phyloP scores from a whole-genome alignment of 2,329 filamentous ascomycete species.

The Fusarium sp. region DNA sequence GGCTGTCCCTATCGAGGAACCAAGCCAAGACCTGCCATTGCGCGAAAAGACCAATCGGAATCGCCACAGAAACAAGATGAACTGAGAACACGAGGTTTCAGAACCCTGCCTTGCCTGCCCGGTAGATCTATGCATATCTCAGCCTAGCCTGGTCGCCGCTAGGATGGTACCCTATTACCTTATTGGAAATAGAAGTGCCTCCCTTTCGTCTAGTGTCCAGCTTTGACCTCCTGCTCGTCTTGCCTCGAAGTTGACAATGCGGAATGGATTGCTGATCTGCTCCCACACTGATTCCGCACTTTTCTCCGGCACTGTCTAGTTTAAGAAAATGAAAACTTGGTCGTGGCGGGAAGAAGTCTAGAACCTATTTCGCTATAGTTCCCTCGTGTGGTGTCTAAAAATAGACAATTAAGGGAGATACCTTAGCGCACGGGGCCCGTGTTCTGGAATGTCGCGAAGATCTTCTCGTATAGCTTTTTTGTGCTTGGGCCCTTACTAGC shows the following conservation, averaged over 20 bases:
- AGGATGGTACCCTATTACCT: not conserved
- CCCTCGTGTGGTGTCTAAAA: not conserved
- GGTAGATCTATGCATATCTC: not conserved
- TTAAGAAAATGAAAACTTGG: too few relatives aligned
- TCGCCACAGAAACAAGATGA: not conserved
- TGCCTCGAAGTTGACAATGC: too few relatives aligned
- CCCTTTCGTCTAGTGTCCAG: not conserved
- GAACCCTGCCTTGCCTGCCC: not conserved
- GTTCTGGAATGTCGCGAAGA: not conserved
- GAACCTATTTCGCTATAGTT: too few relatives aligned
- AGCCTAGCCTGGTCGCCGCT: not conserved
- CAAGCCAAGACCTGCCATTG: not conserved
- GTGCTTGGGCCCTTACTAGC: not conserved
- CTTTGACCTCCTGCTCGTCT: not conserved
- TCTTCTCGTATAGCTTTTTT: not conserved
- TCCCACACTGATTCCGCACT: not conserved
- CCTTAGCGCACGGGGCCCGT: not conserved
- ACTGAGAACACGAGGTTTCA: not conserved
- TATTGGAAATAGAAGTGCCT: not conserved
- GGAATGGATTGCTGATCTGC: not conserved
- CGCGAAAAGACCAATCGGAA: not conserved
- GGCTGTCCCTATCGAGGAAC: fast-evolving
- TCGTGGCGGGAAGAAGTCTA: too few relatives aligned
- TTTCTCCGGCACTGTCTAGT: not conserved
- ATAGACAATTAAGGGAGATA: not conserved